These are phyloP conservation scores for Lentinula lateritia DNA, from an alignment of 768 basidiomycete genomes.

Conservation along the genomic window DNA sequence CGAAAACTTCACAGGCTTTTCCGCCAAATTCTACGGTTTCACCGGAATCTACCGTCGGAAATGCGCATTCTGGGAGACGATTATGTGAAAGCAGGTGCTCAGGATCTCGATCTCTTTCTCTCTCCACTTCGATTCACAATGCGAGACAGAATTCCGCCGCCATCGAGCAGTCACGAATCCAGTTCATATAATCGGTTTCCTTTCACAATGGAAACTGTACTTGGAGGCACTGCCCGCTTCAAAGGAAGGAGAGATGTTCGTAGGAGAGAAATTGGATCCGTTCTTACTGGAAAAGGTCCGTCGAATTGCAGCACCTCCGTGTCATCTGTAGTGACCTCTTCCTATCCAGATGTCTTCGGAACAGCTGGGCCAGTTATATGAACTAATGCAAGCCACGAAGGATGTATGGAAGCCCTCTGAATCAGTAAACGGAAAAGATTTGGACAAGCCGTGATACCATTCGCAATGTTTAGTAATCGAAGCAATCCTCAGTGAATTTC, in stretches of 20 bases:
- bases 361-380: conserved; percentile 90
- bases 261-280: conserved; percentile 64
- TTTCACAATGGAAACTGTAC: conserved; percentile 94
- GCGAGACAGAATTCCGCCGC: conserved; percentile 73
- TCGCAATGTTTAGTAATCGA: background rate
- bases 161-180: conserved; percentile 81
- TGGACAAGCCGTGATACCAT: background rate
- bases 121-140: background rate
- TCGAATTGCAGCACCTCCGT: background rate
- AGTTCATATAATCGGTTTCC: conserved; percentile 87
- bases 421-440: background rate
- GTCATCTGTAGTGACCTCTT: background rate
- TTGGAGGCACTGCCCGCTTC: conserved; percentile 63
- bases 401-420: conserved; percentile 70
- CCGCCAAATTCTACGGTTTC: conserved; percentile 74
- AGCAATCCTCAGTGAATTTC: no score
- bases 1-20: conserved; percentile 51
- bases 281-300: conserved; percentile 72
- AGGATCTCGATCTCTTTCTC: background rate
- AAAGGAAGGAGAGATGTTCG: conserved; percentile 39
- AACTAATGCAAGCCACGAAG: conserved; percentile 89
- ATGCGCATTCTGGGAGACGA: conserved; percentile 83
- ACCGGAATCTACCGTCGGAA: conserved; percentile 64
- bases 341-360: conserved; percentile 72
- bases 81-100: conserved; percentile 73